A percentile compares a stretch with the other conserved stretches of the same genome.
phyloP scores from a whole-genome alignment of 2,329 filamentous ascomycete species.

The Cadophora luteo-olivacea region DNA sequence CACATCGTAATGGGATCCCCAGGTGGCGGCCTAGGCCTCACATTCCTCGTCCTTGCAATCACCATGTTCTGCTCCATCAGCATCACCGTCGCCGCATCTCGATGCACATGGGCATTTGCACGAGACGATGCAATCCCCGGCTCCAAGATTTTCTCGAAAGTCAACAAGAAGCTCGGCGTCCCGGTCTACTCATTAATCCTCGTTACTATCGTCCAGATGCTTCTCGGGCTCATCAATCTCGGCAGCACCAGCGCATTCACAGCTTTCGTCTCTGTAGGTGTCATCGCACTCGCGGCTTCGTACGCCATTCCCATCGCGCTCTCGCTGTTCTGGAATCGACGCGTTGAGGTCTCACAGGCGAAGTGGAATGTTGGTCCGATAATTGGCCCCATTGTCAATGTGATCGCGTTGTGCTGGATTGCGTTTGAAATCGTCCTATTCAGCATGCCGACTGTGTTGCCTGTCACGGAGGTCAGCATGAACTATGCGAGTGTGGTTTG shows the following conservation, averaged over 20 bases:
- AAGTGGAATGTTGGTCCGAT: constrained; percentile 65
- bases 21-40: constrained; percentile 54
- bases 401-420: constrained; percentile 62
- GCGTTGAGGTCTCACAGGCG: constrained; percentile 55
- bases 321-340: constrained; percentile 70
- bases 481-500: constrained; percentile 59
- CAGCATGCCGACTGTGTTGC: constrained; percentile 65
- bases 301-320: constrained; percentile 78
- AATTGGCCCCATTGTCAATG: constrained; percentile 65
- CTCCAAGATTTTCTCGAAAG: constrained; percentile 63
- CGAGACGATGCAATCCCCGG: constrained; percentile 71
- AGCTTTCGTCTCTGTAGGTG: constrained; percentile 72
- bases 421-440: constrained; percentile 68
- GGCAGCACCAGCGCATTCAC: constrained; percentile 73
- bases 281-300: constrained; percentile 73
- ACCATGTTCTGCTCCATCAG: constrained; percentile 60
- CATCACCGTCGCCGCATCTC: constrained; percentile 58
- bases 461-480: constrained; percentile 65
- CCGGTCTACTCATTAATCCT: constrained; percentile 71
- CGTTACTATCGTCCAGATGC: constrained; percentile 64
- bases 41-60: constrained; percentile 56
- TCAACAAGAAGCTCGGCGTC: constrained; percentile 66
- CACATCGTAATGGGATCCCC: constrained; percentile 55
- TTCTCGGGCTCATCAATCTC: constrained; percentile 75
- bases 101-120: constrained; percentile 73